Evolutionary conservation across 805 yeast species (phyloP), one percentile per base, ranked within the genome.

Genomic region (Candida piceae): DNA sequence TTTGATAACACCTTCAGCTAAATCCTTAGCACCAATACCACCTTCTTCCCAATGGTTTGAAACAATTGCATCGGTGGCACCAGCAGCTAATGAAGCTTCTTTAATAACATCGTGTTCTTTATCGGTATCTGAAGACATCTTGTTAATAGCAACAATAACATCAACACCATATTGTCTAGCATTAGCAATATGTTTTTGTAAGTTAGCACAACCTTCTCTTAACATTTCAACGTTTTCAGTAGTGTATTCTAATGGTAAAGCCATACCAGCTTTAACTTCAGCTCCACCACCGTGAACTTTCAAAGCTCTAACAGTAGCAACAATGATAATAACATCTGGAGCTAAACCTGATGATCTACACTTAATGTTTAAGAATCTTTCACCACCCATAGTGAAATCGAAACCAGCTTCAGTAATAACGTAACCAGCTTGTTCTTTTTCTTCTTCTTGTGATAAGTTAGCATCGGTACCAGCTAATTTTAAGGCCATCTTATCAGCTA

Each of bases 331-430:
- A 27, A 84, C 84, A 59, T 89, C 94, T 26, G 97, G 97, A 27
- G 71, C 66, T 40, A 84, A 71, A 4, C 96, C 96, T 27, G 94
- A 83, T 15, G 95, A 74, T 60, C 97, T 80, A 63, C 97, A 88
- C 69, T 90, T 90, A 16, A 90, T 90, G 69, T 90, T 87, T 65
- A 90, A 76, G 67, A 90, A 90, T 55, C 97, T 76, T 70, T 90
- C 98, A 51, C 97, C 97, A 48, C 98, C 98, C 97, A 90, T 90
- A 33, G 97, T 90, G 71, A 93, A 90, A 64, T 90, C 97, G 66
- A 90, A 90, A 36, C 98, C 98, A 27, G 97, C 97, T 64, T 90
- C 98, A 34, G 98, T 90, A 43, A 90, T 86, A 38, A 88, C 97
- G 58, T 76, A 90, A 48, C 97, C 97, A 43, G 70, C 68, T 36